Percentiles rank a stretch among this genome's conserved stretches.
Evolutionary conservation across 164 flowering plant genomes (phyloP).

Genomic region (Magnolia sinica): DNA sequence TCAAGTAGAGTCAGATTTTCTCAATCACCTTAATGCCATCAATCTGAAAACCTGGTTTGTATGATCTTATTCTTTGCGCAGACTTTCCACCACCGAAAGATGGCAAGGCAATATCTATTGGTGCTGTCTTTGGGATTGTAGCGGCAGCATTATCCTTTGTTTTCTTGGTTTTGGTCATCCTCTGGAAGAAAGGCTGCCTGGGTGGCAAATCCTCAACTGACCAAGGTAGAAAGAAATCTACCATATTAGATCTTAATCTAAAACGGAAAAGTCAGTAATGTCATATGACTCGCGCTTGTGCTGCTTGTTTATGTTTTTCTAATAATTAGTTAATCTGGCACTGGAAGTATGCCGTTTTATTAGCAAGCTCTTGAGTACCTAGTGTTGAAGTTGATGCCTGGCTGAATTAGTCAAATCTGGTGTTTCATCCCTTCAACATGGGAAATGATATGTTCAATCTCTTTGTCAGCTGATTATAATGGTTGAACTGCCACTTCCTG

Average conservation of each 20-base stretch:
- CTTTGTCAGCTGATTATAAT: too few species aligned
- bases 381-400: too few species aligned
- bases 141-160: constrained; percentile 13
- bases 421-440: too few species aligned
- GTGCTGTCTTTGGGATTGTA: constrained; percentile 21
- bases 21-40: not conserved
- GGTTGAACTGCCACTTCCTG: too few species aligned
- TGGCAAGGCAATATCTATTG: not conserved
- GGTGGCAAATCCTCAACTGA: constrained; percentile 11
- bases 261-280: too few species aligned
- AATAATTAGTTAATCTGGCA: not conserved
- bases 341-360: not conserved
- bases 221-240: constrained; percentile 18
- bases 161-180: constrained; percentile 19
- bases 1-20: not conserved
- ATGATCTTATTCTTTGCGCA: not conserved
- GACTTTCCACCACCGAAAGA: not conserved
- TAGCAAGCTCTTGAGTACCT: not conserved
- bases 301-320: not conserved
- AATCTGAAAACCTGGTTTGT: not conserved
- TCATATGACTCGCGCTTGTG: not conserved
- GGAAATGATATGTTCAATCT: too few species aligned
- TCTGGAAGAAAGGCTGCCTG: constrained; percentile 32
- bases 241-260: not conserved
- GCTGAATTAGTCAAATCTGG: too few species aligned